phyloP scores from a whole-genome alignment of 2,329 filamentous ascomycete genomes.

The Curvularia verruculosa region DNA sequence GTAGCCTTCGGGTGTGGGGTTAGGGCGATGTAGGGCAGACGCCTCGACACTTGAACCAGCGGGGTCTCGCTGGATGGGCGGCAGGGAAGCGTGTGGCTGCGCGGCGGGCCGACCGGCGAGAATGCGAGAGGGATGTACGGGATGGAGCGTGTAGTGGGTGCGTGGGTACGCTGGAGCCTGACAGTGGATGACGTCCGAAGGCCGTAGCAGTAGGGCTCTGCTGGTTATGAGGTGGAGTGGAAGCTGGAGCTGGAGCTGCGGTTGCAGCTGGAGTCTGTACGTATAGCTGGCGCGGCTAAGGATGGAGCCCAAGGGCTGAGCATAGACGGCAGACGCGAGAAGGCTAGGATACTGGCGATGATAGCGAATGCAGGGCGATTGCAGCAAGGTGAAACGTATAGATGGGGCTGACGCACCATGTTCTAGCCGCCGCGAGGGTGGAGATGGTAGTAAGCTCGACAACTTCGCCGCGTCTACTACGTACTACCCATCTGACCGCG shows the following conservation, averaged over 20 bases:
- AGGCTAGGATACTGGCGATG: background rate
- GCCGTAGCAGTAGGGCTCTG: constrained; percentile 22
- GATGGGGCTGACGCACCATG: constrained; percentile 12
- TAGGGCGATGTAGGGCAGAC: constrained; percentile 17
- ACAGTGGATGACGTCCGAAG: constrained; percentile 9
- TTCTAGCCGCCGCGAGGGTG: constrained; percentile 15
- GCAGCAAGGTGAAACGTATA: constrained; percentile 6
- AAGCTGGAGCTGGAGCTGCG: background rate
- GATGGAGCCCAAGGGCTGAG: background rate
- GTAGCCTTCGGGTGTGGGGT: constrained; percentile 34
- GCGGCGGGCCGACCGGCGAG: constrained; percentile 16
- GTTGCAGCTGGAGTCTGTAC: background rate
- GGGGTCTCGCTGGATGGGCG: constrained; percentile 23
- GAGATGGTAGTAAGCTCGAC: constrained; percentile 12
- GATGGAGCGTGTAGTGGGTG: background rate
- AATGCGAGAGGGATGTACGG: constrained; percentile 8
- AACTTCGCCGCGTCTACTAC: constrained; percentile 4
- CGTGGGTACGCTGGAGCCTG: constrained; percentile 11
- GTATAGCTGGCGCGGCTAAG: background rate
- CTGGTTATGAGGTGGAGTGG: constrained; percentile 4
- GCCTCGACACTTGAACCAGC: constrained; percentile 28
- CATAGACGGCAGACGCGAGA: background rate
- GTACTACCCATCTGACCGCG: background rate
- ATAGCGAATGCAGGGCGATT: constrained; percentile 15
- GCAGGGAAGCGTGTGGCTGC: constrained; percentile 17